These are phyloP conservation scores for Phytophthora kernoviae DNA, from an alignment of 352 stramenopile species.

Conservation along the genomic window DNA sequence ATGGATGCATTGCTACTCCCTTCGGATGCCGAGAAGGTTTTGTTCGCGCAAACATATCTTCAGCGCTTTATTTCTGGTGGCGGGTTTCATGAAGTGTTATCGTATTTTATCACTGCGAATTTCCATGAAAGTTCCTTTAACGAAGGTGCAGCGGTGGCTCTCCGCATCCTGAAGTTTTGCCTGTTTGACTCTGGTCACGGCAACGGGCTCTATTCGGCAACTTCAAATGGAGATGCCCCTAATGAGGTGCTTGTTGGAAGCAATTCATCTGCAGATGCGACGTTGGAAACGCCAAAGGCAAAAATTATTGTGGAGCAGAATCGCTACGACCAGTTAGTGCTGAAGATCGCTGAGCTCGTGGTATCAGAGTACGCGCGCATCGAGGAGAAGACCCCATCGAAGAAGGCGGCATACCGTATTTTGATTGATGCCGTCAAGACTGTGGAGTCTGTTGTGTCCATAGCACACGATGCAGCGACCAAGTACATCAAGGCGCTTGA, in stretches of 20 bases:
- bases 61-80: slow-evolving; percentile 73
- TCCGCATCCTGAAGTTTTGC: slow-evolving; percentile 86
- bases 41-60: slow-evolving; percentile 71
- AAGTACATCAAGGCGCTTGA: slow-evolving; percentile 65
- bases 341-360: slow-evolving; percentile 82
- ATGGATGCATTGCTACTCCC: slow-evolving; percentile 84
- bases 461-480: slow-evolving; percentile 62
- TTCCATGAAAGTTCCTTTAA: slow-evolving; percentile 80
- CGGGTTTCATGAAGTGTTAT: slow-evolving; percentile 83
- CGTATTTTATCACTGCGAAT: slow-evolving; percentile 80
- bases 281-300: slow-evolving; percentile 19
- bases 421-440: slow-evolving; percentile 87
- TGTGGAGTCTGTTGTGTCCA: slow-evolving; percentile 77
- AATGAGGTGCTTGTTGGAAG: slow-evolving; percentile 23
- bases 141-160: slow-evolving; percentile 80
- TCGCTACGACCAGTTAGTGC: slow-evolving; percentile 73
- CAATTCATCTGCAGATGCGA: slow-evolving; percentile 16
- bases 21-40: slow-evolving; percentile 58
- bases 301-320: slow-evolving; percentile 63
- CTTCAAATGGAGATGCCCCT: slow-evolving; percentile 23
- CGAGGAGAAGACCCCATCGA: slow-evolving; percentile 31
- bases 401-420: slow-evolving; percentile 70
- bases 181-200: slow-evolving; percentile 74
- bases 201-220: slow-evolving; percentile 46
- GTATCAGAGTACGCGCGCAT: slow-evolving; percentile 67